Evolutionary conservation across 2,329 filamentous ascomycete genomes (phyloP).

Genomic region (Trichoderma endophyticum): DNA sequence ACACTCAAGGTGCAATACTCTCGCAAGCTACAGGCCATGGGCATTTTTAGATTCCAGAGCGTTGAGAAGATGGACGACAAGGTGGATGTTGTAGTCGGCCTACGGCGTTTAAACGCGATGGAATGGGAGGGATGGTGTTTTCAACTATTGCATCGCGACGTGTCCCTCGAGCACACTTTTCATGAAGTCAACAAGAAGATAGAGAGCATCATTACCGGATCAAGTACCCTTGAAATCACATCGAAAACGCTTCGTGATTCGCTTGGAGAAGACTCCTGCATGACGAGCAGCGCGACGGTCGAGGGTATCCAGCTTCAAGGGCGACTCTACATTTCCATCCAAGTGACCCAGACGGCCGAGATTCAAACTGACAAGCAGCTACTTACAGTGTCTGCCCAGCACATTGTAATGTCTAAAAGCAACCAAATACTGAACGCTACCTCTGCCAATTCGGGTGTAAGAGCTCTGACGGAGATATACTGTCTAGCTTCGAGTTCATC

Average conservation of each 20-base stretch:
- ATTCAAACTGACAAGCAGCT: background rate
- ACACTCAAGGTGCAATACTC: conserved; percentile 12
- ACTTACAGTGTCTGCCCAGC: background rate
- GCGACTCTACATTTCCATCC: conserved; percentile 15
- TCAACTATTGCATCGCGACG: background rate
- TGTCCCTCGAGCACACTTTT: background rate
- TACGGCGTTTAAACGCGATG: conserved; percentile 14
- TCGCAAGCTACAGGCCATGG: conserved; percentile 14
- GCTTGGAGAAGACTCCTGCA: conserved; percentile 7
- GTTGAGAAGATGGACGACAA: background rate
- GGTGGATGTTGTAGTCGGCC: conserved; percentile 14
- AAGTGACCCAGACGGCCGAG: conserved; percentile 1
- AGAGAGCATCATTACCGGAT: background rate
- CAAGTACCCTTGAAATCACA: background rate
- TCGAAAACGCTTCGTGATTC: background rate
- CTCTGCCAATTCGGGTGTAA: background rate
- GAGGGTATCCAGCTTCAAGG: conserved; percentile 18
- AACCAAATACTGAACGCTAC: background rate
- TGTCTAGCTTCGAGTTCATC: background rate
- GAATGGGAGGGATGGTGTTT: conserved; percentile 19
- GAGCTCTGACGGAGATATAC: background rate
- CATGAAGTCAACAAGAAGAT: conserved; percentile 7
- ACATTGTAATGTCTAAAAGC: background rate
- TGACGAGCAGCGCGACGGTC: conserved; percentile 9
- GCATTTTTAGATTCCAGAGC: conserved; percentile 14